These are phyloP conservation scores for Rhizopus stolonifer DNA, from an alignment of 371 early-diverging fungal species.

Conservation along the genomic window DNA sequence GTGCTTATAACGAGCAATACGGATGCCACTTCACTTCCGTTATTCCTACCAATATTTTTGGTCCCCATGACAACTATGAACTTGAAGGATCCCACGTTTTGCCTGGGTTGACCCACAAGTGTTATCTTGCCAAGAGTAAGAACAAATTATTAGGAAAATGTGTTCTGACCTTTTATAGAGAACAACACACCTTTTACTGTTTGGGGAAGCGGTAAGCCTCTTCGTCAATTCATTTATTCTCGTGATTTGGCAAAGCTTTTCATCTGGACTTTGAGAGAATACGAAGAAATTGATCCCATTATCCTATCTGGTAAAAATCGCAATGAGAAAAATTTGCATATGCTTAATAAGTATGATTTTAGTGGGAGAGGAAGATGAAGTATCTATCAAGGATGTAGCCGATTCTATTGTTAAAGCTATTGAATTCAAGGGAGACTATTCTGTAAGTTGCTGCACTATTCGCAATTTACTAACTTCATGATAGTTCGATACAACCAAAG, in stretches of 20 bases:
- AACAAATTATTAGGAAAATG: neutral
- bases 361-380: slow-evolving; percentile 82
- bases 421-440: slow-evolving; percentile 65
- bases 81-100: slow-evolving; percentile 86
- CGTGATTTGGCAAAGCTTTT: slow-evolving; percentile 83
- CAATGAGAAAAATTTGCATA: too few species aligned
- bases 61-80: slow-evolving; percentile 82
- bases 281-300: slow-evolving; percentile 78
- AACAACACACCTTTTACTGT: slow-evolving; percentile 76
- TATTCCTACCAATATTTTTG: slow-evolving; percentile 88
- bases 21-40: slow-evolving; percentile 84
- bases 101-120: slow-evolving; percentile 86
- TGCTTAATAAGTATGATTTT: too few species aligned
- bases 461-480: neutral
- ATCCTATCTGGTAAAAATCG: slow-evolving; percentile 72
- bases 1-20: slow-evolving; percentile 80
- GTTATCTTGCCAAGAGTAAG: slow-evolving; percentile 74
- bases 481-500: slow-evolving; percentile 72
- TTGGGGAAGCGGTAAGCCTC: slow-evolving; percentile 79
- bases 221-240: slow-evolving; percentile 87
- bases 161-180: slow-evolving; percentile 37
- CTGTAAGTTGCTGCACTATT: slow-evolving; percentile 23
- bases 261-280: slow-evolving; percentile 82
- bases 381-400: slow-evolving; percentile 81
- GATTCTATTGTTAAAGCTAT: slow-evolving; percentile 73